phyloP scores from a whole-genome alignment of 2,329 filamentous ascomycete species.

The Trichoderma sp. region DNA sequence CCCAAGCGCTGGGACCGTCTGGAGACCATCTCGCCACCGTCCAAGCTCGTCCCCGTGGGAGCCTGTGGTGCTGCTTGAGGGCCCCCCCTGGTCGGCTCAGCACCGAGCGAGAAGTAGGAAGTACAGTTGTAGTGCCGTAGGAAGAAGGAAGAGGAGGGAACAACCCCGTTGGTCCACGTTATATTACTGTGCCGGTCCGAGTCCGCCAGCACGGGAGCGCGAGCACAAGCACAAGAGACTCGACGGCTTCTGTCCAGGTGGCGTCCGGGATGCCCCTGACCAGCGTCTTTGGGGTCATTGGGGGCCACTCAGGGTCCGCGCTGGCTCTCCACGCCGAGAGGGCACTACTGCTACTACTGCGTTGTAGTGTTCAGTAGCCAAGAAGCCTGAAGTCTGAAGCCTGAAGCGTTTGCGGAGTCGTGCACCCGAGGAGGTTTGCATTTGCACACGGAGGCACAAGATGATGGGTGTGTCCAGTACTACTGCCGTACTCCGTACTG shows the following conservation, averaged over 20 bases:
- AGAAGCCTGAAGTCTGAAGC: background rate
- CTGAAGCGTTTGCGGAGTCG: background rate
- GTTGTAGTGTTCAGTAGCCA: background rate
- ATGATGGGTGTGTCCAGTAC: background rate
- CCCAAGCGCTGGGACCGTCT: slow-evolving; percentile 11
- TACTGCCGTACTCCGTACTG: no score
- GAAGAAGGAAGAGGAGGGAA: background rate
- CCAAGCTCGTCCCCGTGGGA: background rate
- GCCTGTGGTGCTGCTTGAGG: background rate
- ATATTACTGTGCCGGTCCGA: background rate
- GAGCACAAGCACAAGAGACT: background rate
- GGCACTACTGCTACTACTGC: background rate
- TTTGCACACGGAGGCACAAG: background rate
- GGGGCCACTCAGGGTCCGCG: slow-evolving; percentile 13
- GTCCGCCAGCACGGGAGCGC: slow-evolving; percentile 5
- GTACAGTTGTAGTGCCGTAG: no score
- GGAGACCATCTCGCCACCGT: slow-evolving; percentile 6
- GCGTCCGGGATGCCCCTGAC: slow-evolving; percentile 14
- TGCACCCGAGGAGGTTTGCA: background rate
- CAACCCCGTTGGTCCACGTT: background rate
- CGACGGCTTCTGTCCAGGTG: background rate
- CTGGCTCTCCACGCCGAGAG: slow-evolving; percentile 15
- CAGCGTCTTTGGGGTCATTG: background rate
- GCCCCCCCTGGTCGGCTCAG: background rate
- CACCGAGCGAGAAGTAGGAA: background rate